These are phyloP conservation scores for Penicillium soppii DNA, from an alignment of 495 filamentous ascomycete species.

Conservation along the genomic window DNA sequence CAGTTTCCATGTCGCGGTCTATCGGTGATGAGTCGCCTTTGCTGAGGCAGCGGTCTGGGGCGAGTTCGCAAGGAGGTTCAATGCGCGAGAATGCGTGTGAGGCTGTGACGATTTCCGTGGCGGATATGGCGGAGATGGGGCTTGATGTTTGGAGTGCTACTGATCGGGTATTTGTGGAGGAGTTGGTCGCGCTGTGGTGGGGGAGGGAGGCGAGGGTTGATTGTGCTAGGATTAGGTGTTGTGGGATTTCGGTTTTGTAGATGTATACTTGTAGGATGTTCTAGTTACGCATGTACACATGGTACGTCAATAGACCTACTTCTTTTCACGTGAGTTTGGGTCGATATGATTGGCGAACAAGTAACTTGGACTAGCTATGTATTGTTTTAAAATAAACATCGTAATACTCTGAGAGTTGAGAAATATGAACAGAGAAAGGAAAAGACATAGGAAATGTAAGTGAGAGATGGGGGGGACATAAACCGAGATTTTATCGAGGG, in stretches of 20 bases:
- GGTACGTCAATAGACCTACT: constrained; percentile 1
- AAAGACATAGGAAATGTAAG: constrained; percentile 7
- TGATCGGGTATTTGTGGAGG: constrained; percentile 71
- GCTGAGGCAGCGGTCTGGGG: constrained; percentile 21
- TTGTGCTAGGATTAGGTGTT: constrained; percentile 72
- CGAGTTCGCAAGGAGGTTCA: neutral
- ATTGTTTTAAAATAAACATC: neutral
- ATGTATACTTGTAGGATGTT: constrained; percentile 1
- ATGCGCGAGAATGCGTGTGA: constrained; percentile 15
- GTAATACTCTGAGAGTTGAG: neutral
- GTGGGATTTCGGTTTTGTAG: constrained; percentile 76
- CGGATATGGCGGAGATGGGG: constrained; percentile 77
- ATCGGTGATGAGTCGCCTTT: constrained; percentile 33
- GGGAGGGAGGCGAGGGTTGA: constrained; percentile 65
- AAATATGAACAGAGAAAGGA: constrained; percentile 3
- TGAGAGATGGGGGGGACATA: neutral
- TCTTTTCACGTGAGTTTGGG: neutral
- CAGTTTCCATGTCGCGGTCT: constrained; percentile 29
- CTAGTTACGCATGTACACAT: neutral
- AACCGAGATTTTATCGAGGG: neutral
- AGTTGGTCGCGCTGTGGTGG: constrained; percentile 70
- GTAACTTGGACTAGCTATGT: too few relatives aligned
- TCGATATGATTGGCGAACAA: too few relatives aligned
- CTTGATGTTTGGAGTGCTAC: constrained; percentile 82
- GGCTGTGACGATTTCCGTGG: constrained; percentile 58